phyloP scores from a whole-genome alignment of 2,329 filamentous ascomycete genomes.

The Pseudogymnoascus sp. region DNA sequence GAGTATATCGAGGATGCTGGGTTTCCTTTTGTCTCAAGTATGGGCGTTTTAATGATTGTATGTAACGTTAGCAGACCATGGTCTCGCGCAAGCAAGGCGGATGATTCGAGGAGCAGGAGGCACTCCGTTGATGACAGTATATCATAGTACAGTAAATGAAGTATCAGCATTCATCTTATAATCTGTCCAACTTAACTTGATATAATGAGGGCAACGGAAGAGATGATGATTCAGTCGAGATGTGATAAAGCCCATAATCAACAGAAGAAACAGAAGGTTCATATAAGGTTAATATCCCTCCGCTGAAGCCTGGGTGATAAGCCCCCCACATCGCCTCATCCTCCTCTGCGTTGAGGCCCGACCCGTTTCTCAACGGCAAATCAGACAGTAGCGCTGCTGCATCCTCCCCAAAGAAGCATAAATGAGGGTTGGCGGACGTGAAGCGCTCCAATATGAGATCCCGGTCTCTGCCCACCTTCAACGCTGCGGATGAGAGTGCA shows the following conservation, averaged over 20 bases:
- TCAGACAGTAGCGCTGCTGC: conserved; percentile 6
- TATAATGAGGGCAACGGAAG: background rate
- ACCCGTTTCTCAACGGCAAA: background rate
- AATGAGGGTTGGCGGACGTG: background rate
- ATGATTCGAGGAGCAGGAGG: background rate
- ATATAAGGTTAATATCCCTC: conserved; percentile 6
- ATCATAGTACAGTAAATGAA: conserved; percentile 9
- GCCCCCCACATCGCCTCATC: background rate
- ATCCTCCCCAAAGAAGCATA: background rate
- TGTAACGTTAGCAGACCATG: conserved; percentile 5
- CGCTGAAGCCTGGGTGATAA: conserved; percentile 2
- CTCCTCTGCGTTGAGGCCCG: conserved; percentile 5
- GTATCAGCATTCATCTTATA: background rate
- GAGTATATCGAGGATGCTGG: background rate
- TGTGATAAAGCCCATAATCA: background rate
- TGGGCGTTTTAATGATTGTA: conserved; percentile 3
- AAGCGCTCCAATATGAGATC: conserved; percentile 2
- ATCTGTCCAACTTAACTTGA: background rate
- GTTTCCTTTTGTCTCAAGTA: background rate
- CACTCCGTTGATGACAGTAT: background rate
- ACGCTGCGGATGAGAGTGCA: background rate
- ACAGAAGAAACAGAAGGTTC: background rate
- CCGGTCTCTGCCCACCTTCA: background rate
- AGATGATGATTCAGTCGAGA: background rate
- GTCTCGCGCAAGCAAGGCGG: background rate